phyloP scores from a whole-genome alignment of 2,329 filamentous ascomycete species.

The Mariannaea sp. region DNA sequence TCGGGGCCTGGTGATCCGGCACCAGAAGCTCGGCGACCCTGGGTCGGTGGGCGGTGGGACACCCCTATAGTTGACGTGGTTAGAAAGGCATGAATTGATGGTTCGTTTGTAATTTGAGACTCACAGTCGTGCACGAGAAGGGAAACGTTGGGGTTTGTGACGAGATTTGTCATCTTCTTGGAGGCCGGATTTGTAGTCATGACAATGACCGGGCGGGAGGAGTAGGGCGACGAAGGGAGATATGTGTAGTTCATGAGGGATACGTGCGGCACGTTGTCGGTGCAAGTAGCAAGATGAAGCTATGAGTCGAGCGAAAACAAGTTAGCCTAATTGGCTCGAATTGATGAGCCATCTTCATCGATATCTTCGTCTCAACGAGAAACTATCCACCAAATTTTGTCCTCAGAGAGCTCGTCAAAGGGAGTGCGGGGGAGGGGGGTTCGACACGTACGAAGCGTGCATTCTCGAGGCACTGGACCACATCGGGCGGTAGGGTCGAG shows the following conservation, averaged over 20 bases:
- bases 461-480: conserved; percentile 90
- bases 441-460: conserved; percentile 77
- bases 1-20: conserved; percentile 68
- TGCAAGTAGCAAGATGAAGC: conserved; percentile 95
- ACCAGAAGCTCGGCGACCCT: conserved; percentile 61
- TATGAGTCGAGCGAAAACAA: conserved; percentile 45
- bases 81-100: conserved; percentile 2
- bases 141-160: conserved; percentile 84
- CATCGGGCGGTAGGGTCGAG: conserved; percentile 76
- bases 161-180: conserved; percentile 80
- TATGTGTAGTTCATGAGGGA: conserved; percentile 99
- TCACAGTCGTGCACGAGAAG: conserved; percentile 92
- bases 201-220: conserved; percentile 80
- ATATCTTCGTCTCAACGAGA: conserved; percentile 1
- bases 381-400: conserved; percentile 8
- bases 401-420: conserved; percentile 12
- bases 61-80: conserved; percentile 62
- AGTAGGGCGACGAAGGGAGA: conserved; percentile 76
- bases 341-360: neutral
- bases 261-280: conserved; percentile 82
- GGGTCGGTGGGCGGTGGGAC: conserved; percentile 84
- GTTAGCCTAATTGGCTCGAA: too few species aligned
- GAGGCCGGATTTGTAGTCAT: conserved; percentile 86
- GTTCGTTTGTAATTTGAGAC: conserved; percentile 16
- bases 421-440: conserved; percentile 25